Evolutionary conservation across 768 basidiomycete genomes (phyloP), one percentile per base, ranked within the genome.

Genomic region (Termitomyces sp.): DNA sequence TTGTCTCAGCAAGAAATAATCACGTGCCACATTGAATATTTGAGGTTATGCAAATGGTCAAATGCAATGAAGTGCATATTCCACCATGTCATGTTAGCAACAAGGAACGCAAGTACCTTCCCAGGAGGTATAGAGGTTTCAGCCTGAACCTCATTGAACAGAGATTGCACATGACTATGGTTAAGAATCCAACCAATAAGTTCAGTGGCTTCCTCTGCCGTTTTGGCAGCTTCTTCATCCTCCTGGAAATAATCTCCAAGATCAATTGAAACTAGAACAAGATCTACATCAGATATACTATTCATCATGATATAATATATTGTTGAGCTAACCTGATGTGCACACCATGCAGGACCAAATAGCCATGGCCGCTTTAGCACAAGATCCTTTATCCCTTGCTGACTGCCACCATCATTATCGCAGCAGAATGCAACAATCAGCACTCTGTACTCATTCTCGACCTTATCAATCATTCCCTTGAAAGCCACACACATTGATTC

Each of bases 401-500:
- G 20, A 45, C 44, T 45, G 3, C 20, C 20, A 9, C 20, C 20
- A 45, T 45, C 9, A 8, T 45, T 45, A 22, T 45, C 44, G 11
- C 44, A 40, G 39, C 39, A 40, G 15, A 40, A 40, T 15, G 39
- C 15, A 5, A 40, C 16, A 18, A 40, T 40, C 28, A 28, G 28
- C 28, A 28, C 28, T 28, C 28, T 28, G 68, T 62, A 58, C 3
- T n/a, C 18, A 16, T 50, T 42, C 48, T 74, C 68, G 0, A 62
- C 63, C 22, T 63, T 66, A 49, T 71, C 69, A 36, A 72, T 67
- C 64, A 70, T 70, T 0, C 28, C 51, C 11, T 64, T 58, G 38
- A 72, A 74, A 15, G 68, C 64, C 3, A 3, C 9, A 33, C 72
- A 71, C 67, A 71, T 69, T 6, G 69, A 61, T 15, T 18, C 62